Percentiles rank a stretch among this genome's conserved stretches.
These are phyloP conservation scores for Yamadazyma philogaea DNA, from an alignment of 805 yeast genomes.

Conservation along the genomic window DNA sequence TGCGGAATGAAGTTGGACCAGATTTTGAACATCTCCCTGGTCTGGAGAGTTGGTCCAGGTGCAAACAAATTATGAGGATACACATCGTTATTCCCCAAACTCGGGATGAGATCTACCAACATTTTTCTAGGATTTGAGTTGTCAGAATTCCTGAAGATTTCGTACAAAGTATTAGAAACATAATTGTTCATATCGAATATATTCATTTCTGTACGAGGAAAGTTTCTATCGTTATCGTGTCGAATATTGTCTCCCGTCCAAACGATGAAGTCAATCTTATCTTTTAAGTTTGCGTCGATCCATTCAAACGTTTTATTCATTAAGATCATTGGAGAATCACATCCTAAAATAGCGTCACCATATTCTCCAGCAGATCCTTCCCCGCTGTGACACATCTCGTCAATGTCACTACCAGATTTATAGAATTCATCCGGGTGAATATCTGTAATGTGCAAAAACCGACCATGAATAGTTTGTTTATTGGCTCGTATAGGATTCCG, in stretches of 20 bases:
- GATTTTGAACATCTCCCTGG: slow-evolving; percentile 68
- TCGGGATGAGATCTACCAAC: slow-evolving; percentile 55
- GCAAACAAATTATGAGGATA: slow-evolving; percentile 85
- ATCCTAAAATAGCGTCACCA: slow-evolving; percentile 74
- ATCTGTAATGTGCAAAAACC: slow-evolving; percentile 84
- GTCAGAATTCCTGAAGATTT: slow-evolving; percentile 49
- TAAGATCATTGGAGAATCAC: slow-evolving; percentile 68
- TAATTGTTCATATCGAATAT: slow-evolving; percentile 67
- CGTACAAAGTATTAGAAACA: slow-evolving; percentile 51
- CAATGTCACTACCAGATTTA: slow-evolving; percentile 45
- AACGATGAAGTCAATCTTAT: slow-evolving; percentile 77
- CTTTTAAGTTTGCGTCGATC: slow-evolving; percentile 61
- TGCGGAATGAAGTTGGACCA: slow-evolving; percentile 77
- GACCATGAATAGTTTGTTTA: slow-evolving; percentile 52
- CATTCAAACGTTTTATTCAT: slow-evolving; percentile 64
- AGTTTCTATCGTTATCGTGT: slow-evolving; percentile 73
- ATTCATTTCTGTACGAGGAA: slow-evolving; percentile 70
- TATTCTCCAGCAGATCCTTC: slow-evolving; percentile 57
- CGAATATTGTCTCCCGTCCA: slow-evolving; percentile 92
- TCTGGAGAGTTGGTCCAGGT: slow-evolving; percentile 86
- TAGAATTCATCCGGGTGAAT: slow-evolving; percentile 80
- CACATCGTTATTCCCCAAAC: slow-evolving; percentile 84
- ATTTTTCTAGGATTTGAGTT: slow-evolving; percentile 45
- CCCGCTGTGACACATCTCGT: slow-evolving; percentile 57
- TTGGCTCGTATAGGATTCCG: slow-evolving; percentile 29